phyloP scores from a whole-genome alignment of 306 rosid genomes.

The Glycine tomentella region DNA sequence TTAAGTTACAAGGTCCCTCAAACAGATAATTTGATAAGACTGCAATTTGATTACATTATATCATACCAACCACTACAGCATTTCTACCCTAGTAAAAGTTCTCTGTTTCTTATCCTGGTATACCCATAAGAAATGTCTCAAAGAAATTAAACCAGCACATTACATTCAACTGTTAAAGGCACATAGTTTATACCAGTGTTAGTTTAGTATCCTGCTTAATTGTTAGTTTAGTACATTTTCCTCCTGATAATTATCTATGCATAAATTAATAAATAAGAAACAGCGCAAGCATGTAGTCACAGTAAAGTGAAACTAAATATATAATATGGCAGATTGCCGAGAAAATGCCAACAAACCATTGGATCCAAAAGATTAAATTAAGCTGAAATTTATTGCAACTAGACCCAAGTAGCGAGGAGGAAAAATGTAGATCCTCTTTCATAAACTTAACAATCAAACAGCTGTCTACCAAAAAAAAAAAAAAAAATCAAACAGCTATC shows the following conservation, averaged over 20 bases:
- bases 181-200: neutral
- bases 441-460: constrained; percentile 1
- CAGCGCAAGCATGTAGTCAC: neutral
- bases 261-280: neutral
- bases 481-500: neutral
- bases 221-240: no score
- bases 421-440: no score
- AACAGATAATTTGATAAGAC: constrained; percentile 21
- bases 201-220: constrained; percentile 16
- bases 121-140: neutral
- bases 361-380: neutral
- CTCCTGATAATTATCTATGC: neutral
- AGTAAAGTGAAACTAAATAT: constrained; percentile 3
- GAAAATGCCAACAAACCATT: constrained; percentile 6
- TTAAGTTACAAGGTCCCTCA: constrained; percentile 23
- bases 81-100: neutral
- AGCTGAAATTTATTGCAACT: neutral
- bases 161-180: neutral
- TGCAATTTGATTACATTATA: constrained; percentile 2
- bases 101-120: neutral
- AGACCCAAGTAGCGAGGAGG: neutral
- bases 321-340: neutral
- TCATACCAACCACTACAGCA: constrained; percentile 3
- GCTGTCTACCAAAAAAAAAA: neutral
- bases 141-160: neutral